phyloP scores from a whole-genome alignment of 228 moss, liverwort and hornwort genomes.

The Sphagnum magellanicum region DNA sequence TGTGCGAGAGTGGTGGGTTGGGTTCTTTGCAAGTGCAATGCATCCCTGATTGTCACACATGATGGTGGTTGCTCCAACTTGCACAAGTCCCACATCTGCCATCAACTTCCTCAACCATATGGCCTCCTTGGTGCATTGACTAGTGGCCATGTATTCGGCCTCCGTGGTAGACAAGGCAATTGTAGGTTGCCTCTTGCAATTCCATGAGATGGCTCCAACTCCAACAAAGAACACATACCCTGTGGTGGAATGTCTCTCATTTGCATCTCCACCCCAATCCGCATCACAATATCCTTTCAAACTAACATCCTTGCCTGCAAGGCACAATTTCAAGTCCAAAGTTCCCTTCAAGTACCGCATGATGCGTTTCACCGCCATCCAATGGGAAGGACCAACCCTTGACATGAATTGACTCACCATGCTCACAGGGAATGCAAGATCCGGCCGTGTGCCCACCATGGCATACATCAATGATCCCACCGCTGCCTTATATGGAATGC shows the following conservation, averaged over 20 bases:
- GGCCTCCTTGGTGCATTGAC: too few species aligned
- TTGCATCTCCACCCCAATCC: conserved; percentile 3
- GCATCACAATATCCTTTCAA: conserved; percentile 3
- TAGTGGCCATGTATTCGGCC: background rate
- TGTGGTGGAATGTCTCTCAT: background rate
- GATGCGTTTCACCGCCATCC: background rate
- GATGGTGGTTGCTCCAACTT: too few species aligned
- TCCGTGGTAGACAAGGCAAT: background rate
- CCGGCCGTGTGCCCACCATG: too few species aligned
- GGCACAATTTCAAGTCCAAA: conserved; percentile 2
- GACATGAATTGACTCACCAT: too few species aligned
- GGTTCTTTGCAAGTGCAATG: too few species aligned
- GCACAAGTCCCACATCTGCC: too few species aligned
- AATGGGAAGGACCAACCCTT: conserved; percentile 3
- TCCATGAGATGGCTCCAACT: background rate
- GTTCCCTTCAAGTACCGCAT: conserved; percentile 1
- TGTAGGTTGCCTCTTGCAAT: conserved; percentile 4
- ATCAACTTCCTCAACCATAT: too few species aligned
- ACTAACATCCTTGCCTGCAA: background rate
- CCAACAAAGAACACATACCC: conserved; percentile 4
- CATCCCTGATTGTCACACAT: too few species aligned
- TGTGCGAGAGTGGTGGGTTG: too few species aligned
- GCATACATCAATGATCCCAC: too few species aligned
- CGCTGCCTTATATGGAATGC: too few species aligned
- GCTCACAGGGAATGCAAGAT: background rate